Evolutionary conservation across 768 basidiomycete species (phyloP).

Genomic region (Mycena polygramma): DNA sequence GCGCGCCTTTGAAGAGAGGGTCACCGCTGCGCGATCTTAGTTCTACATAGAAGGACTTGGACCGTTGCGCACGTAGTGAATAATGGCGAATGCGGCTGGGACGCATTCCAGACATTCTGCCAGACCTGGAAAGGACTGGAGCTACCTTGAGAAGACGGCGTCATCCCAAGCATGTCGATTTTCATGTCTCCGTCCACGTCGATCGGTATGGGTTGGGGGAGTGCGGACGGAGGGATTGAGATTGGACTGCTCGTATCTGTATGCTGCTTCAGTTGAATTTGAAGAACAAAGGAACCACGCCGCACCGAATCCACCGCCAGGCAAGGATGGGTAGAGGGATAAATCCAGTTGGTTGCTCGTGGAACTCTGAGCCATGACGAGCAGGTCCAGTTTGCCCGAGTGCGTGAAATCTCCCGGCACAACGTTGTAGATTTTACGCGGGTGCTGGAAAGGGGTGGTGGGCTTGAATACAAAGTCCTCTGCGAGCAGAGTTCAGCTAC

Average conservation of each 20-base stretch:
- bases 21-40: constrained; percentile 57
- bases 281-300: neutral
- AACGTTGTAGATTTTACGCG: constrained; percentile 77
- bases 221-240: constrained; percentile 71
- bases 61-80: constrained; percentile 70
- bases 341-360: constrained; percentile 69
- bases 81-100: constrained; percentile 62
- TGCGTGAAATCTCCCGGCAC: constrained; percentile 95
- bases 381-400: constrained; percentile 89
- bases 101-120: constrained; percentile 84
- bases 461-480: constrained; percentile 70
- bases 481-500: constrained; percentile 43
- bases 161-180: constrained; percentile 86
- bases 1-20: constrained; percentile 70
- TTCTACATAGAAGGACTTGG: neutral
- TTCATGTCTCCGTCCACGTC: constrained; percentile 92
- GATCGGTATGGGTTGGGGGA: constrained; percentile 86
- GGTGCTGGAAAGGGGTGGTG: constrained; percentile 67
- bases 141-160: constrained; percentile 52
- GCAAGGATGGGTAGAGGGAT: constrained; percentile 75
- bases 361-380: constrained; percentile 82
- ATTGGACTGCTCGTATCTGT: constrained; percentile 60
- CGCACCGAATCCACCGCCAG: constrained; percentile 77
- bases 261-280: constrained; percentile 4
- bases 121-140: constrained; percentile 72